Conservation (phyloP, 306 rosid genomes). For the Nissolia schottii region DNA sequence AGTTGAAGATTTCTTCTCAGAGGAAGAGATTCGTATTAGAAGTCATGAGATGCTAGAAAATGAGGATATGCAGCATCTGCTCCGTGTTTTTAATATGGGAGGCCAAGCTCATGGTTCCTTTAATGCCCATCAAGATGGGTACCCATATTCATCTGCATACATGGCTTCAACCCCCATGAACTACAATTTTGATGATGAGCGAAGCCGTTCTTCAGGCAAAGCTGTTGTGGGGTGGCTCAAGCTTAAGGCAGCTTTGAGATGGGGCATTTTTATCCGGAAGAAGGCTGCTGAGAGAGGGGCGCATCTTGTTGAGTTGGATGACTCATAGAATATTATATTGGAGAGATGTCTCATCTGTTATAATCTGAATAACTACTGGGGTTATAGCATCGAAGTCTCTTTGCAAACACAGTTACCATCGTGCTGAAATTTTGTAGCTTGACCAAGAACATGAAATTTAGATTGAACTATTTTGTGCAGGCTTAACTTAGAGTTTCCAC, state of each 20-base stretch:
- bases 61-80: constrained; percentile 88
- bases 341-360: constrained; percentile 32
- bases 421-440: constrained; percentile 19
- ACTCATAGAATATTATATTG: constrained; percentile 33
- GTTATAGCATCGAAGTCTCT: constrained; percentile 1
- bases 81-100: constrained; percentile 58
- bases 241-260: constrained; percentile 88
- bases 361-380: constrained; percentile 10
- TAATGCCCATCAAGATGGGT: constrained; percentile 46
- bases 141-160: constrained; percentile 46
- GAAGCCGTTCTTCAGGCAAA: constrained; percentile 67
- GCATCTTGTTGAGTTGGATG: constrained; percentile 83
- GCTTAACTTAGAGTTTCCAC: constrained; percentile 13
- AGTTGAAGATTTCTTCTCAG: constrained; percentile 58
- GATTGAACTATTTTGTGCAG: constrained; percentile 11
- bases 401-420: constrained; percentile 23
- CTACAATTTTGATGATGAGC: constrained; percentile 55
- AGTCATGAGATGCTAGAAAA: constrained; percentile 84
- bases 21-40: constrained; percentile 81
- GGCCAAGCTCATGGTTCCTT: constrained; percentile 44
- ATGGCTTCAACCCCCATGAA: constrained; percentile 37
- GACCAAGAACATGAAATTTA: constrained; percentile 19
- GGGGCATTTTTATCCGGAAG: constrained; percentile 84
- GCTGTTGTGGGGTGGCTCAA: constrained; percentile 97
- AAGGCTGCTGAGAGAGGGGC: constrained; percentile 92